phyloP scores from a whole-genome alignment of 306 rosid genomes.

The Sechiopsis laciniata region DNA sequence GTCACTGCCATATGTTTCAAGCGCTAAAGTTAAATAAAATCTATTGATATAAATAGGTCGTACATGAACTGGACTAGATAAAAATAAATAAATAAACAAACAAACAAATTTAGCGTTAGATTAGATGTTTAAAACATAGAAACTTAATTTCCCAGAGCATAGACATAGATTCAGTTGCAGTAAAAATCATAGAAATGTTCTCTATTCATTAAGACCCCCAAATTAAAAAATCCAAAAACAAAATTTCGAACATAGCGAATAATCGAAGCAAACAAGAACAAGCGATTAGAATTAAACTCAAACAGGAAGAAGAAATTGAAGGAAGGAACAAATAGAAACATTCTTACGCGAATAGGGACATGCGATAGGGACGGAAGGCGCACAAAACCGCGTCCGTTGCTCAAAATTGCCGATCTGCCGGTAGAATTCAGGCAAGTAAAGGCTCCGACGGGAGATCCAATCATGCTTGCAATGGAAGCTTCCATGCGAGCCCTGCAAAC shows the following conservation, averaged over 20 bases:
- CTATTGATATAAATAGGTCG: not conserved
- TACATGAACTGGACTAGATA: not conserved
- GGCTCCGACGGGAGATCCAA: constrained; percentile 37
- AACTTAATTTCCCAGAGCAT: not conserved
- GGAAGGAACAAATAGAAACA: not conserved
- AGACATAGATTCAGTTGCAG: not conserved
- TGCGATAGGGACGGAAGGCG: constrained; percentile 28
- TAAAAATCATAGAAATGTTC: not conserved
- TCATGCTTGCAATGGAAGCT: constrained; percentile 35
- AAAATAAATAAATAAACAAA: not conserved
- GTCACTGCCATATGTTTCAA: not conserved
- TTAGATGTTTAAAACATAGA: not conserved
- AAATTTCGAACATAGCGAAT: not conserved
- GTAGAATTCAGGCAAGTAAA: constrained; percentile 23
- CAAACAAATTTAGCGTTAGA: not conserved
- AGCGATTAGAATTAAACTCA: not conserved
- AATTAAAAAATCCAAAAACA: not conserved
- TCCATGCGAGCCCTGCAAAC: constrained; percentile 48
- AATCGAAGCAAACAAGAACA: constrained; percentile 10
- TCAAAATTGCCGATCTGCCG: constrained; percentile 30
- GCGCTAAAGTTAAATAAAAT: not conserved
- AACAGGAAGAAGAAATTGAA: not conserved
- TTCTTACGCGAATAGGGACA: constrained; percentile 45
- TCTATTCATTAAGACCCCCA: not conserved
- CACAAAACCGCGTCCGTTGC: constrained; percentile 27